phyloP scores from a whole-genome alignment of 2,329 filamentous ascomycete species.

The Aschersonia sp. region DNA sequence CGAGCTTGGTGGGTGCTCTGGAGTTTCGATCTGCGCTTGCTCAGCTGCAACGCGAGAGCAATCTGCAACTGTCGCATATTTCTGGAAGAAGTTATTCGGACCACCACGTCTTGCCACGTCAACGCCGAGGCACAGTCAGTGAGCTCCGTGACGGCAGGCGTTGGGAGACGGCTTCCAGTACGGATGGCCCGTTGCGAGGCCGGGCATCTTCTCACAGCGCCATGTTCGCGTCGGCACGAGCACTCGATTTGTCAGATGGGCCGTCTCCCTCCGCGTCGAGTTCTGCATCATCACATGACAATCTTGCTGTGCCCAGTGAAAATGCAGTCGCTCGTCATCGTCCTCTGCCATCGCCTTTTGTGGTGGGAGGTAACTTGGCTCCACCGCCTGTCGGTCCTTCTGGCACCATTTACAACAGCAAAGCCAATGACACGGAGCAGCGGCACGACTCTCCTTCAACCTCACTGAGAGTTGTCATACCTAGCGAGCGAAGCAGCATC shows the following conservation, averaged over 20 bases:
- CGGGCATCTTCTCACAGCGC: conserved; percentile 8
- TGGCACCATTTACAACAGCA: conserved; percentile 1
- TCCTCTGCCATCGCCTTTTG: conserved; percentile 14
- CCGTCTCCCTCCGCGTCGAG: background rate
- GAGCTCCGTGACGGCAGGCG: conserved; percentile 9
- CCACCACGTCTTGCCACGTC: conserved; percentile 11
- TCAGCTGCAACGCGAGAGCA: conserved; percentile 72
- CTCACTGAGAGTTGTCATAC: conserved; percentile 29
- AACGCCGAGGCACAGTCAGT: conserved; percentile 14
- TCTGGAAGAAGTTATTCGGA: conserved; percentile 42
- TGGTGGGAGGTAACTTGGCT: conserved; percentile 25
- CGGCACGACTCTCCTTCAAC: conserved; percentile 7
- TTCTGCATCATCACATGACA: conserved; percentile 1
- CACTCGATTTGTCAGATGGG: background rate
- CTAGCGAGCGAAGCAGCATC: conserved; percentile 25
- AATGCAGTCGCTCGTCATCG: conserved; percentile 2
- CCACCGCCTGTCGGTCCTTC: conserved; percentile 20
- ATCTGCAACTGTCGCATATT: conserved; percentile 56
- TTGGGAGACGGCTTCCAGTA: conserved; percentile 1
- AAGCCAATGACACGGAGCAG: background rate
- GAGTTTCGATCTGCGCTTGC: conserved; percentile 87
- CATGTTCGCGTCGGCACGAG: background rate
- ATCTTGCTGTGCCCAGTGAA: conserved; percentile 5
- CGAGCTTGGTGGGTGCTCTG: conserved; percentile 82
- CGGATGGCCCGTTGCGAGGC: conserved; percentile 3